Base-by-base conservation (phyloP, 768 basidiomycete genomes). In the Filobasidium floriforme region DNA sequence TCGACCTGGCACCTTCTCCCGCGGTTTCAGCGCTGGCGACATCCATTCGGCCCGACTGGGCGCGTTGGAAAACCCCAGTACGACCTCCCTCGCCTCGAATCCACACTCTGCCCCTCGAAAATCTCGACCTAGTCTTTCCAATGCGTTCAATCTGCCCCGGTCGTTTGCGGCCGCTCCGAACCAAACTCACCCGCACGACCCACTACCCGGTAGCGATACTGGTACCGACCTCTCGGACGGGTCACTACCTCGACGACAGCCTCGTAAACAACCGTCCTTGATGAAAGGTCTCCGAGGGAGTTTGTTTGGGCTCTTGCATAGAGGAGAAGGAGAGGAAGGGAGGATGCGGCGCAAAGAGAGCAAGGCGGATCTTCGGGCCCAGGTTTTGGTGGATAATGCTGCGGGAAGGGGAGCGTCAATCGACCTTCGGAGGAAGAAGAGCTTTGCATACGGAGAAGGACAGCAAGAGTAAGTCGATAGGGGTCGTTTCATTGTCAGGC, bases 231-330 rank as follows among this genome's bases (percentile, higher is more conserved):
- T 3, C 46, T 51, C 46, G 24, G 24, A 51, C 6, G 46, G 18
- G 24, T 18, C 24, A 12, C 19, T 19, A 18, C 24, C 46, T 12
- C 3, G 18, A 24, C 18, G 24, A 51, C 19, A 19, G 24, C 19
- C 46, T 19, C 46, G 46, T 12, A 57, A 57, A 57, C 54, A 57
- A 32, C 54, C 54, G 22, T 57, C 54, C 19, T 57, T 57, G 29
- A 57, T 57, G 54, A 57, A 57, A 57, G 54, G 54, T 28, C 54
- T 57, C 6, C 15, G 26, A 15, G 54, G 54, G 5, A 57, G 54
- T 28, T 57, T 57, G 22, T 28, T 57, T 15, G 54, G 54, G 26
- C 29, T 57, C 18, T 57, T 57, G 24, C 54, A 57, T 28, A 57
- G 1, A 1, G 54, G 54, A 15, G 54, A 57, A 57, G 54, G 54